A percentile compares a stretch with the other conserved stretches of the same genome.
These are phyloP conservation scores for Lentinula lateritia DNA, from an alignment of 768 basidiomycete genomes.

Conservation along the genomic window DNA sequence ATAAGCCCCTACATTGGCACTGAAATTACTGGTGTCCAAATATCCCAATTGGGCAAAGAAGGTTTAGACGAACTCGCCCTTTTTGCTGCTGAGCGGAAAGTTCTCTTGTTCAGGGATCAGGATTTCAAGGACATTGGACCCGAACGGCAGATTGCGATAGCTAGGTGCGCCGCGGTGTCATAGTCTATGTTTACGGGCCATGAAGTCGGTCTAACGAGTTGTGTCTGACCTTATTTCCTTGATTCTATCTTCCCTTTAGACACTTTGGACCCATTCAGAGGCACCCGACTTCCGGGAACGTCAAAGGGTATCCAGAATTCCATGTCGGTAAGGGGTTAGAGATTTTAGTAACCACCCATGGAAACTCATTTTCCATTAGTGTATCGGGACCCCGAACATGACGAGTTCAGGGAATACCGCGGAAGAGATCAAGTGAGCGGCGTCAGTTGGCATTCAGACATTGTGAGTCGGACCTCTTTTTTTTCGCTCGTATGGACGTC, in stretches of 20 bases:
- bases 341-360: neutral
- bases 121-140: constrained; percentile 55
- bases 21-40: constrained; percentile 44
- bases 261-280: constrained; percentile 41
- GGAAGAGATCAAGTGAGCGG: constrained; percentile 35
- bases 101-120: constrained; percentile 53
- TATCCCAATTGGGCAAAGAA: constrained; percentile 45
- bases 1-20: constrained; percentile 50
- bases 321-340: constrained; percentile 38
- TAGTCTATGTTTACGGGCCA: neutral
- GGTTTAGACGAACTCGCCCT: constrained; percentile 52
- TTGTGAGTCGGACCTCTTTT: constrained; percentile 24
- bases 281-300: constrained; percentile 46
- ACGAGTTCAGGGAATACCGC: constrained; percentile 37
- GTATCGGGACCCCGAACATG: constrained; percentile 42
- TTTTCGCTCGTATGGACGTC: neutral
- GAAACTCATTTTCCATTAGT: constrained; percentile 21
- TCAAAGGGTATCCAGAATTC: constrained; percentile 52
- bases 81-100: constrained; percentile 45
- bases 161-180: constrained; percentile 22
- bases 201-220: neutral
- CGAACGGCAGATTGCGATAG: constrained; percentile 48
- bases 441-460: constrained; percentile 51
- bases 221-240: neutral
- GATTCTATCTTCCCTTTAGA: constrained; percentile 14